These are phyloP conservation scores for Terana coerulea DNA, from an alignment of 768 basidiomycete genomes.

Conservation along the genomic window DNA sequence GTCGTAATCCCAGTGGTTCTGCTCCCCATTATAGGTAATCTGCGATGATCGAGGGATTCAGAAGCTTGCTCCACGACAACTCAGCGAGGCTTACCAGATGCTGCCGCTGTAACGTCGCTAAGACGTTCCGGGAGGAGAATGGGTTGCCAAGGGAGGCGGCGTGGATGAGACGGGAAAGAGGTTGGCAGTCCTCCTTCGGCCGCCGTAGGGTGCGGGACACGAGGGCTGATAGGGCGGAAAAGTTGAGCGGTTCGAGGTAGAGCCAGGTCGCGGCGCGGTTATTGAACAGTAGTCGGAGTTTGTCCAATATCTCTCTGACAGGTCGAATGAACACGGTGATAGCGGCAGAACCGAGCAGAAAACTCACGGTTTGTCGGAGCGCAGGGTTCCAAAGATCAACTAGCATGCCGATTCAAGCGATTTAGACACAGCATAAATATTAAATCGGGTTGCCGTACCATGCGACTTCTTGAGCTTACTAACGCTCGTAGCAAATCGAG, in stretches of 20 bases:
- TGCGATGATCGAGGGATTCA: conserved; percentile 19
- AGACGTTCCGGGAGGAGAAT: conserved; percentile 62
- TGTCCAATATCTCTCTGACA: conserved; percentile 40
- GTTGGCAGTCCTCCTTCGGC: conserved; percentile 48
- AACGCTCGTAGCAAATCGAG: conserved; percentile 63
- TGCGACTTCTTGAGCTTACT: conserved; percentile 59
- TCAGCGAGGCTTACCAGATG: conserved; percentile 43
- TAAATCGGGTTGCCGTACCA: conserved; percentile 41
- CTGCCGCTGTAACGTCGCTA: conserved; percentile 61
- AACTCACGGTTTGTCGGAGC: conserved; percentile 51
- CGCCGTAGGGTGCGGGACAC: conserved; percentile 65
- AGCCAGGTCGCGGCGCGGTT: conserved; percentile 66
- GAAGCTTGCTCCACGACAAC: conserved; percentile 3
- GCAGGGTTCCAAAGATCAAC: conserved; percentile 63
- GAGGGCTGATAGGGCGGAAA: conserved; percentile 51
- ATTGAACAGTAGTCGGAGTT: conserved; percentile 54
- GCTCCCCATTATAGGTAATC: conserved; percentile 65
- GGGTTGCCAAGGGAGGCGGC: conserved; percentile 64
- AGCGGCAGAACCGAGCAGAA: neutral
- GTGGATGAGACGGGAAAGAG: conserved; percentile 53
- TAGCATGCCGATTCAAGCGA: conserved; percentile 23
- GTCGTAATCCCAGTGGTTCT: conserved; percentile 64
- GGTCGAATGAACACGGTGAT: neutral
- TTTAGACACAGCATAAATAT: neutral
- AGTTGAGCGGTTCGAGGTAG: conserved; percentile 54